Conservation (phyloP, 441 rosid species). For the Sinapis alba region DNA sequence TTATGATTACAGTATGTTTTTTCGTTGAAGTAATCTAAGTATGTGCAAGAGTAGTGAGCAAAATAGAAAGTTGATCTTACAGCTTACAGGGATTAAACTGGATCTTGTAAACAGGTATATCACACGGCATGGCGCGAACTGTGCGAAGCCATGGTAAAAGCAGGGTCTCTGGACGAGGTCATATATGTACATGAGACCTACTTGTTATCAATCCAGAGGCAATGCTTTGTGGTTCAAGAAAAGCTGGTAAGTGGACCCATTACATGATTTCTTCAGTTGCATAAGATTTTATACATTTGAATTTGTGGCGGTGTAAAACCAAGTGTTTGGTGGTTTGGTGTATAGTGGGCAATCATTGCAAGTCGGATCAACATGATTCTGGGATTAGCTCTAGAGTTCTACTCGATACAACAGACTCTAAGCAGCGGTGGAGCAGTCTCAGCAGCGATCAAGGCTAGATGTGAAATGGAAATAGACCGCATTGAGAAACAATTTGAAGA, state of each 20-base stretch:
- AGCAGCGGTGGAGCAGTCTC: conserved; percentile 78
- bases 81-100: background rate
- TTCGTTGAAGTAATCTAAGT: background rate
- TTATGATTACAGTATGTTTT: background rate
- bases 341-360: conserved; percentile 91
- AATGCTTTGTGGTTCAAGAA: conserved; percentile 95
- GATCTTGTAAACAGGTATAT: conserved; percentile 65
- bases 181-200: conserved; percentile 96
- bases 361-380: conserved; percentile 89
- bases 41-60: background rate
- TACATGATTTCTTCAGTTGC: conserved; percentile 16
- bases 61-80: background rate
- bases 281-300: background rate
- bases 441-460: conserved; percentile 78
- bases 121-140: conserved; percentile 97
- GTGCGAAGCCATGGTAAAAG: conserved; percentile 84
- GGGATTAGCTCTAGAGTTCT: conserved; percentile 87
- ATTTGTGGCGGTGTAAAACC: background rate
- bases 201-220: conserved; percentile 89
- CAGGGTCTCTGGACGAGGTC: conserved; percentile 92
- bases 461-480: conserved; percentile 80
- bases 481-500: conserved; percentile 91
- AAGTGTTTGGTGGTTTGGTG: conserved; percentile 1
- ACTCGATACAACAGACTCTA: conserved; percentile 83
- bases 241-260: conserved; percentile 63